A percentile compares a stretch with the other conserved stretches of the same genome.
Evolutionary conservation across 768 basidiomycete species (phyloP).

Genomic region (Suillus americanus): DNA sequence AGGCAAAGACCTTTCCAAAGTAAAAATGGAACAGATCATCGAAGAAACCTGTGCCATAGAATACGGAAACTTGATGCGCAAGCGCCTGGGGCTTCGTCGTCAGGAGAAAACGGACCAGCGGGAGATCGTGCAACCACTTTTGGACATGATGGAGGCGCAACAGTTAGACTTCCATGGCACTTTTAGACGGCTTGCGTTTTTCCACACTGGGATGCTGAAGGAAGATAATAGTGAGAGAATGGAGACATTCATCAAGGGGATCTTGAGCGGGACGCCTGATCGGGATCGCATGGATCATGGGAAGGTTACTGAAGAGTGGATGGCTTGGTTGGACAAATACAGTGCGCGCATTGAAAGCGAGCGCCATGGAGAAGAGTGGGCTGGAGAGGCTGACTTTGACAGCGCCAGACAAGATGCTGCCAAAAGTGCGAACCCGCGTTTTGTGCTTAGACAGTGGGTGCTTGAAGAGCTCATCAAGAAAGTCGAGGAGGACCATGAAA

Average conservation of each 20-base stretch:
- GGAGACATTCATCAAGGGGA: conserved; percentile 40
- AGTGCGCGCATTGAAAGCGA: conserved; percentile 58
- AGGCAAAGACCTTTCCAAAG: conserved; percentile 51
- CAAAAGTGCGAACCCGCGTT: conserved; percentile 77
- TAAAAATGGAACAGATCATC: conserved; percentile 61
- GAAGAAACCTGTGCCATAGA: conserved; percentile 60
- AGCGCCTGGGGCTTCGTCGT: conserved; percentile 78
- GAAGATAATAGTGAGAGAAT: conserved; percentile 25
- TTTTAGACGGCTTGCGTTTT: conserved; percentile 70
- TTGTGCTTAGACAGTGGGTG: conserved; percentile 93
- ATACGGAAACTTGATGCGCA: conserved; percentile 71
- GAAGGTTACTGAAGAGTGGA: conserved; percentile 51
- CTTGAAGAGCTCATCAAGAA: conserved; percentile 84
- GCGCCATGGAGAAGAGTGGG: conserved; percentile 41
- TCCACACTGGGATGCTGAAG: conserved; percentile 45
- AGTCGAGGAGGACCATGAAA: conserved; percentile 61
- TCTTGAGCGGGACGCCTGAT: conserved; percentile 51
- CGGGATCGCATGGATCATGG: conserved; percentile 42
- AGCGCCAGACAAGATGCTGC: conserved; percentile 49
- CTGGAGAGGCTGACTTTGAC: conserved; percentile 37
- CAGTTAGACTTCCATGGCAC: conserved; percentile 87
- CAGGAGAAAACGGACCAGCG: conserved; percentile 57
- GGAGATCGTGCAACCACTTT: conserved; percentile 59
- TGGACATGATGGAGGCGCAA: conserved; percentile 72
- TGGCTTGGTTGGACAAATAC: conserved; percentile 65